Evolutionary conservation across 225 moss, liverwort and hornwort genomes (phyloP), one percentile per base, ranked within the genome.

Genomic region (Sphagnum contortum): DNA sequence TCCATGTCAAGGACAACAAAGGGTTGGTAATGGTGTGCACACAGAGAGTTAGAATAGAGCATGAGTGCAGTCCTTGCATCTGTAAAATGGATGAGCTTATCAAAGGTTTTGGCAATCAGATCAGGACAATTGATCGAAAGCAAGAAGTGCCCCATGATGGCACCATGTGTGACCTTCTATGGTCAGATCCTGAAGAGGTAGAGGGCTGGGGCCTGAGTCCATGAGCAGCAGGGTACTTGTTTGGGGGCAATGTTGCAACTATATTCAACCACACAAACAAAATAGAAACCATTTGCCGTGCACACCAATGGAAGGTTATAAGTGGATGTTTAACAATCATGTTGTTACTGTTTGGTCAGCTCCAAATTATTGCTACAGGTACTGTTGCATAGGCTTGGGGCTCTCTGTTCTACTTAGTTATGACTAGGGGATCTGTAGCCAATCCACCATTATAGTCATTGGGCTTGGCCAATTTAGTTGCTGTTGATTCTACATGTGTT

Each of bases 241-340:
- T 98, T 71, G 98, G 98, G 69, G 98, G 98, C 71, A 93, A 98
- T 74, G 98, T 98, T 51, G 98, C 90, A 12, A 82, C 86, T 47
- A 91, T 93, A 57, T 98, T 98, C 80, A 98, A 98, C 74, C 98
- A 98, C 73, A 86, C 98, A 63, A 98, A 98, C 81, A 98, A 98
- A 78, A 77, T 98, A 76, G 98, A 98, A 48, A 80, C 87, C 57
- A 98, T 98, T 44, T 98, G 98, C 65, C 87, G 98, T 59, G 98
- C 98, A 10, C 98, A 98, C 83, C 98, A 98, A 98, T 98, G 98
- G 98, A 98, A 75, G 98, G 98, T 50, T 98, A 89, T 76, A 98
- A 93, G 71, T 93, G 93, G 98, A 98, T 98, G 98, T 98, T 98
- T 59, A 93, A 89, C 69, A 79, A 87, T 56, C 98, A 98, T 80